These are phyloP conservation scores for Talaromyces adpressus DNA, from an alignment of 495 filamentous ascomycete genomes.

Conservation along the genomic window DNA sequence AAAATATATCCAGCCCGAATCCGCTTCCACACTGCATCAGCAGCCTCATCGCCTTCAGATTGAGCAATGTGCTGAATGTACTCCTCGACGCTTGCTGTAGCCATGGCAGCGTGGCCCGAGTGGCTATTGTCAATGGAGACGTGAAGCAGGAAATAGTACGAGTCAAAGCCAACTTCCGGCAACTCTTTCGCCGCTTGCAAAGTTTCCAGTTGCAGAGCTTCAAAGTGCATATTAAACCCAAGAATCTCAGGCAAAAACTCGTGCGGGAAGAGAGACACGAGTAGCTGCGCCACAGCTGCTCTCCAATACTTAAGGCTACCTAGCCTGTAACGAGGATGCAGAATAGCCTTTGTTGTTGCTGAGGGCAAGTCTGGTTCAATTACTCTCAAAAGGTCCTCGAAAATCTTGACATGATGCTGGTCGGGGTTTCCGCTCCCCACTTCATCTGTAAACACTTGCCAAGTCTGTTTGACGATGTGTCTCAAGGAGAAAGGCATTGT, in stretches of 20 bases:
- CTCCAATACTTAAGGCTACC: conserved; percentile 31
- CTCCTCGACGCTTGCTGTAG: conserved; percentile 23
- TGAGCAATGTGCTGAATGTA: conserved; percentile 28
- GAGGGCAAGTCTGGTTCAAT: conserved; percentile 21
- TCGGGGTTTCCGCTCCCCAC: conserved; percentile 40
- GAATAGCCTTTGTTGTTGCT: not conserved
- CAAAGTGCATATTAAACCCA: conserved; percentile 45
- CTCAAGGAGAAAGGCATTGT: conserved; percentile 29
- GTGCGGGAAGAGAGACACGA: conserved; percentile 37
- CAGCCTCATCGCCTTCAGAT: conserved; percentile 16
- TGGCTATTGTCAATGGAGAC: conserved; percentile 44
- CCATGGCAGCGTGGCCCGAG: conserved; percentile 44
- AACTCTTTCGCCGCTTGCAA: conserved; percentile 36
- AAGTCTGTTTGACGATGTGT: conserved; percentile 30
- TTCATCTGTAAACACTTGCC: conserved; percentile 46
- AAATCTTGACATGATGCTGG: conserved; percentile 42
- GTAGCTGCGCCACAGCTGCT: conserved; percentile 37
- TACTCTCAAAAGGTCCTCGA: conserved; percentile 28
- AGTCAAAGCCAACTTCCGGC: conserved; percentile 31
- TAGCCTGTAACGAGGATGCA: not conserved
- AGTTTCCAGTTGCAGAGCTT: conserved; percentile 33
- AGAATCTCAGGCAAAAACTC: conserved; percentile 47
- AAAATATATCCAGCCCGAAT: conserved; percentile 43
- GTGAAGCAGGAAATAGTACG: conserved; percentile 46
- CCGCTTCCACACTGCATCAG: conserved; percentile 32